phyloP scores from a whole-genome alignment of 345 rosid genomes.

The Erodium maritimum region DNA sequence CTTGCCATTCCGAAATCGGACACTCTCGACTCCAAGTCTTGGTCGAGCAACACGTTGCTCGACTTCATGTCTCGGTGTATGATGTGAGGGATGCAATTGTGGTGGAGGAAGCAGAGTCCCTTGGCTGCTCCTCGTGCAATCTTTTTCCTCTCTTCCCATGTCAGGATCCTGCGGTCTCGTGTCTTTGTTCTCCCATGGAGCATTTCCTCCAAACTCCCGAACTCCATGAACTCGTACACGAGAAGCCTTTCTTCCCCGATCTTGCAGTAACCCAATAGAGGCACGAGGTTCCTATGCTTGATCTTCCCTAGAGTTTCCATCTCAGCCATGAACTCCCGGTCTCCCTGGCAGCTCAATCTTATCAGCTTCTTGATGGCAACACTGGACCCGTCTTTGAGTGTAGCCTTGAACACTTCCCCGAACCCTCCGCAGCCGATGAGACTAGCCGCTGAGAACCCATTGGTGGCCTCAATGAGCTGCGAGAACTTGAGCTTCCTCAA shows the following conservation, averaged over 20 bases:
- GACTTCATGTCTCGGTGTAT: conserved; percentile 95
- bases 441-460: conserved; percentile 81
- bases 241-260: conserved; percentile 88
- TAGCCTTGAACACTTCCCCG: conserved; percentile 92
- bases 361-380: conserved; percentile 95
- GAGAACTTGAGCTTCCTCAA: conserved; percentile 83
- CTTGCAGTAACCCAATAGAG: conserved; percentile 80
- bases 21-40: conserved; percentile 92
- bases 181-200: conserved; percentile 63
- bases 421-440: conserved; percentile 85
- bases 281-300: conserved; percentile 87
- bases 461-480: conserved; percentile 81
- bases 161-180: conserved; percentile 37
- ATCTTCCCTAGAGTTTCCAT: conserved; percentile 97
- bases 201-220: conserved; percentile 84
- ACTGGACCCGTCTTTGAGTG: conserved; percentile 78
- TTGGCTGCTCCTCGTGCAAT: conserved; percentile 89
- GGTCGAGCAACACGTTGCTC: conserved; percentile 76
- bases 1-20: conserved; percentile 98
- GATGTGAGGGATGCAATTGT: conserved; percentile 92
- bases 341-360: conserved; percentile 85
- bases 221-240: conserved; percentile 88
- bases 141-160: conserved; percentile 83
- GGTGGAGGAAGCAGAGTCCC: conserved; percentile 90
- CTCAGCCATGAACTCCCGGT: conserved; percentile 93